These are phyloP conservation scores for Zasmidium cellare DNA, from an alignment of 2,329 filamentous ascomycete species.

Conservation along the genomic window DNA sequence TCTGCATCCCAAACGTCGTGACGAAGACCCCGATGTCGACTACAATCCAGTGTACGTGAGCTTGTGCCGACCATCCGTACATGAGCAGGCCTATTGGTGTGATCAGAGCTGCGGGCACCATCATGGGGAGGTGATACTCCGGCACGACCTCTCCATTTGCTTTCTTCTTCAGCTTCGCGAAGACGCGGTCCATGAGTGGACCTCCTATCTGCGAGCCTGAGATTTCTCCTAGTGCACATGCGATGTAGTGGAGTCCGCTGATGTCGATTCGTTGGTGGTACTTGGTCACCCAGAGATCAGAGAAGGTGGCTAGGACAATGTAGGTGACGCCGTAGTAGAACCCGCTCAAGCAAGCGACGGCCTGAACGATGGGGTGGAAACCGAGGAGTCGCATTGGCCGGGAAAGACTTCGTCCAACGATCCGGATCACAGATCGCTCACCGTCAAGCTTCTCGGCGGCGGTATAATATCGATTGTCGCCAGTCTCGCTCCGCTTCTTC, in stretches of 20 bases:
- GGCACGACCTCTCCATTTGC: slow-evolving; percentile 12
- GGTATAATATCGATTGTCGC: slow-evolving; percentile 53
- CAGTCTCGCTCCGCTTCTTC: slow-evolving; percentile 37
- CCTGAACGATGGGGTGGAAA: slow-evolving; percentile 22
- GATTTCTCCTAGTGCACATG: slow-evolving; percentile 45
- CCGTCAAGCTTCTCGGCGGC: slow-evolving; percentile 34
- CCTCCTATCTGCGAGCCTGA: slow-evolving; percentile 24
- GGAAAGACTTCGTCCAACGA: slow-evolving; percentile 40
- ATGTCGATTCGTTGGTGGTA: slow-evolving; percentile 39
- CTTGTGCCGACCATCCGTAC: slow-evolving; percentile 49
- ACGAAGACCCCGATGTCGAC: slow-evolving; percentile 25
- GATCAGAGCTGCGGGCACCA: slow-evolving; percentile 20
- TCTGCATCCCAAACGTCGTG: slow-evolving; percentile 15
- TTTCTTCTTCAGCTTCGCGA: slow-evolving; percentile 7
- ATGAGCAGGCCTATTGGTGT: slow-evolving; percentile 38
- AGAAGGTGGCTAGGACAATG: slow-evolving; percentile 46
- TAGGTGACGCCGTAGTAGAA: slow-evolving; percentile 31
- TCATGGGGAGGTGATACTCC: slow-evolving; percentile 25
- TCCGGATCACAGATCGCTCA: slow-evolving; percentile 10
- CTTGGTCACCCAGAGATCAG: slow-evolving; percentile 36
- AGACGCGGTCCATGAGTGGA: slow-evolving; percentile 18
- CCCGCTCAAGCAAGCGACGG: slow-evolving; percentile 9
- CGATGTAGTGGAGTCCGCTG: slow-evolving; percentile 43
- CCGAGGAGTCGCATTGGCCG: slow-evolving; percentile 33
- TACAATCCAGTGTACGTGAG: slow-evolving; percentile 39